phyloP scores from a whole-genome alignment of 257 asterid genomes.

The Fraxinus anomala region DNA sequence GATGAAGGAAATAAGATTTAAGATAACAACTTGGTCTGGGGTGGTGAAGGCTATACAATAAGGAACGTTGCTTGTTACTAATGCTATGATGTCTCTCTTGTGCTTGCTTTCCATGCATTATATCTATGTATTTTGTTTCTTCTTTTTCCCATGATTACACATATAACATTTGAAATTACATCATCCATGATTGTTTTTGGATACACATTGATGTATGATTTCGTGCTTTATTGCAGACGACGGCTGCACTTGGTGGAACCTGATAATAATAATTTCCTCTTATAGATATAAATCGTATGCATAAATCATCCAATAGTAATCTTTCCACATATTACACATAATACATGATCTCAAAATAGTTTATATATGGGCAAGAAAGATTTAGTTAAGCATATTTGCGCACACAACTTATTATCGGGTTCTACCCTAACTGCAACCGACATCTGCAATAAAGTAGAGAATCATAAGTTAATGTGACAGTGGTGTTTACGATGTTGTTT shows the following conservation, averaged over 20 bases:
- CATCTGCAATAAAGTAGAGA: too few species aligned
- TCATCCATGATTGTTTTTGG: not conserved
- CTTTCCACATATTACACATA: too few species aligned
- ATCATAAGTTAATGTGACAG: too few species aligned
- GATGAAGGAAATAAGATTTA: too few species aligned
- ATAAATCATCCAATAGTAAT: too few species aligned
- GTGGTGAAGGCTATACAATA: slow-evolving; percentile 71
- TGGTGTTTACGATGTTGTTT: too few species aligned
- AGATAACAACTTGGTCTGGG: slow-evolving; percentile 42
- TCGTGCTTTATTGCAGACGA: slow-evolving; percentile 60
- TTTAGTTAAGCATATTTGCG: too few species aligned
- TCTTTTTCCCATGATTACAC: not conserved
- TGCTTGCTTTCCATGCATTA: not conserved
- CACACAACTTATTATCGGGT: too few species aligned
- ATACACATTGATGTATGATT: slow-evolving; percentile 22
- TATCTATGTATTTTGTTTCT: not conserved
- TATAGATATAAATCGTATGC: too few species aligned
- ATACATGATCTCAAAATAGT: too few species aligned
- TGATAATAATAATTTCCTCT: slow-evolving; percentile 40
- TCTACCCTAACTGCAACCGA: too few species aligned
- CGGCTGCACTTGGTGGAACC: slow-evolving; percentile 88
- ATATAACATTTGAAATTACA: not conserved
- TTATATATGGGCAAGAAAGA: too few species aligned
- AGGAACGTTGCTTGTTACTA: slow-evolving; percentile 61
- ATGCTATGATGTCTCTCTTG: slow-evolving; percentile 58